phyloP scores from a whole-genome alignment of 257 asterid genomes.

The Petrea volubilis region DNA sequence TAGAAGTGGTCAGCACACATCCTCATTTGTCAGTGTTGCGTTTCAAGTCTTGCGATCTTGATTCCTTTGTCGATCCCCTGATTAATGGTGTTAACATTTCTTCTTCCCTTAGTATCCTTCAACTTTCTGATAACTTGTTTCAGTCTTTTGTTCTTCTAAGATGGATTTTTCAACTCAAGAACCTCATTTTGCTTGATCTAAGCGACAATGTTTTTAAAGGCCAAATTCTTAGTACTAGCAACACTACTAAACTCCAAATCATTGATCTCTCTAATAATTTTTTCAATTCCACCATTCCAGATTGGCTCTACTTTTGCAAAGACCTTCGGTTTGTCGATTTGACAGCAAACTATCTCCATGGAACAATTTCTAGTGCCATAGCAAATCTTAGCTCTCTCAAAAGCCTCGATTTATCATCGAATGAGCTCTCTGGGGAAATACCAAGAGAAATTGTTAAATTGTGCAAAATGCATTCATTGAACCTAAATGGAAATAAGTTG shows the following conservation, averaged over 20 bases:
- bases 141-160: not conserved
- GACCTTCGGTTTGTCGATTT: conserved; percentile 17
- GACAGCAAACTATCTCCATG: conserved; percentile 1
- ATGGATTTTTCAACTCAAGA: conserved; percentile 27
- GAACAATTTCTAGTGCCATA: conserved; percentile 27
- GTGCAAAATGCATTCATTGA: too few species aligned
- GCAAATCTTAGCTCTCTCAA: conserved; percentile 32
- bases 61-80: not conserved
- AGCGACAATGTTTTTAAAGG: too few species aligned
- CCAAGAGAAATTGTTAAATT: conserved; percentile 31
- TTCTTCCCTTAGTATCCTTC: conserved; percentile 15
- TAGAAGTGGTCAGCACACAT: conserved; percentile 15
- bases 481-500: too few species aligned
- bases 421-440: conserved; percentile 32
- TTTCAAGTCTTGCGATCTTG: not conserved
- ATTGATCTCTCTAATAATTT: too few species aligned
- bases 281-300: conserved; percentile 34
- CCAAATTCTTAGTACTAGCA: too few species aligned
- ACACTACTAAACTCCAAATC: too few species aligned
- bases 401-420: not conserved
- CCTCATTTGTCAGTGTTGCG: conserved; percentile 21
- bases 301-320: conserved; percentile 37
- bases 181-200: conserved; percentile 16
- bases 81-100: not conserved
- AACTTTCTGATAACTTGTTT: not conserved